Conservation (phyloP, 2,329 filamentous ascomycete genomes). For the Drechmeria coniospora region DNA sequence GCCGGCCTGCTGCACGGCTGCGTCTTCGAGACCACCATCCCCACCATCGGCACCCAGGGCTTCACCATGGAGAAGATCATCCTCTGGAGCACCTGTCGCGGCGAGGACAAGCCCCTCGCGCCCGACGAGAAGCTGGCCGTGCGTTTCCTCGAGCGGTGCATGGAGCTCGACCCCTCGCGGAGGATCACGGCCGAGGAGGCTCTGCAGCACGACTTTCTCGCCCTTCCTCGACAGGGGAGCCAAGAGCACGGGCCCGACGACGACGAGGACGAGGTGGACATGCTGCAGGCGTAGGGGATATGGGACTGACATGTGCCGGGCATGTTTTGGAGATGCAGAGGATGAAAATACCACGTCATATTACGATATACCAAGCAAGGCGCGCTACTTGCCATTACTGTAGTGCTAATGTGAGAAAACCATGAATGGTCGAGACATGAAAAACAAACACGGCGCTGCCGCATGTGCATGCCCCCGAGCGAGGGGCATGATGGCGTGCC, state of each 20-base stretch:
- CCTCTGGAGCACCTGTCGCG: constrained; percentile 79
- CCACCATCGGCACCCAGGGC: constrained; percentile 72
- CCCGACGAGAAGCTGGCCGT: constrained; percentile 59
- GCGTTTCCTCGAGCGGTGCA: constrained; percentile 53
- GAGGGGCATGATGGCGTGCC: too few species aligned
- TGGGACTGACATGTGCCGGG: too few species aligned
- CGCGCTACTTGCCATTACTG: too few species aligned
- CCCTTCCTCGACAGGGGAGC: constrained; percentile 13
- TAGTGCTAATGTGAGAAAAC: too few species aligned
- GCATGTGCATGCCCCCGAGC: too few species aligned
- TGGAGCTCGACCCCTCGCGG: constrained; percentile 61
- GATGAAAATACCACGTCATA: too few species aligned
- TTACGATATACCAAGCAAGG: too few species aligned
- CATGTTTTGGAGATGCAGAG: too few species aligned
- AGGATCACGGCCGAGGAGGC: constrained; percentile 64
- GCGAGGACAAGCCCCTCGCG: constrained; percentile 39
- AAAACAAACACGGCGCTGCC: too few species aligned
- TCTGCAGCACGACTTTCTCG: constrained; percentile 55
- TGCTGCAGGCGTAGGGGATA: constrained; percentile 21
- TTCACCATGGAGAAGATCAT: constrained; percentile 89
- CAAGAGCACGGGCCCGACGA: constrained; percentile 13
- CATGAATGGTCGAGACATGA: too few species aligned
- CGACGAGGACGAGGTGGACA: constrained; percentile 41
- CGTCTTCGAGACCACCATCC: constrained; percentile 83
- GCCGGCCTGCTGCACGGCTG: constrained; percentile 77